Evolutionary conservation across 768 basidiomycete species (phyloP).

Genomic region (Clitopilus hobsonii): DNA sequence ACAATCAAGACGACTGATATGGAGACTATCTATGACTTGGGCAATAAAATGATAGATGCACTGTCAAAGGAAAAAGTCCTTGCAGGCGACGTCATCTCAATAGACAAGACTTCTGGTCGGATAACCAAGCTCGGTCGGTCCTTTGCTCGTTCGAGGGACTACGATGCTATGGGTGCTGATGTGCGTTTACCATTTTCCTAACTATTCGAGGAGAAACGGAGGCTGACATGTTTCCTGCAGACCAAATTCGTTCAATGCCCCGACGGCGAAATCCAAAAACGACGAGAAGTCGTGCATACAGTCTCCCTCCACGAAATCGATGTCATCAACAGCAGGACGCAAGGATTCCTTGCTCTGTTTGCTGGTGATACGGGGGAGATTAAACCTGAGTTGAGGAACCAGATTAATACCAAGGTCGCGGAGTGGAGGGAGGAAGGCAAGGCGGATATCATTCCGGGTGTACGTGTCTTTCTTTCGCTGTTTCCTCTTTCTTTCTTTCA

Average conservation of each 20-base stretch:
- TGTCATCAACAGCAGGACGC: slow-evolving; percentile 97
- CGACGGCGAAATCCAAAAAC: slow-evolving; percentile 96
- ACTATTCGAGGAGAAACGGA: slow-evolving; percentile 4
- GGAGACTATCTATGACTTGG: slow-evolving; percentile 99
- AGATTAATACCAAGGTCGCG: slow-evolving; percentile 94
- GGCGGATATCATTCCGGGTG: slow-evolving; percentile 95
- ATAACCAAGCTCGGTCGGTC: slow-evolving; percentile 95
- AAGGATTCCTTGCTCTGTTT: slow-evolving; percentile 95
- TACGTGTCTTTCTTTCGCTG: slow-evolving; percentile 27
- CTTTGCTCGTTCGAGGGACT: slow-evolving; percentile 95
- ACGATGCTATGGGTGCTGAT: slow-evolving; percentile 99
- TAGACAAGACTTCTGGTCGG: slow-evolving; percentile 97
- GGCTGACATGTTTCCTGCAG: slow-evolving; percentile 34
- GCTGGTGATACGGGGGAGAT: slow-evolving; percentile 98
- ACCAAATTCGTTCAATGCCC: slow-evolving; percentile 98
- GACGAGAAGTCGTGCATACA: slow-evolving; percentile 96
- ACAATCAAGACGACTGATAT: slow-evolving; percentile 99
- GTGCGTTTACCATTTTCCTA: slow-evolving; percentile 43
- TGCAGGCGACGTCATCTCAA: slow-evolving; percentile 90
- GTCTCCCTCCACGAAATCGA: slow-evolving; percentile 99
- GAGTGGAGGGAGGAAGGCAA: slow-evolving; percentile 99
- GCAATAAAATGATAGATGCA: slow-evolving; percentile 98
- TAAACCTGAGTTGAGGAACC: slow-evolving; percentile 92
- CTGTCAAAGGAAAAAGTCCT: slow-evolving; percentile 96
- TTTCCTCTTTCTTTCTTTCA: neutral